Evolutionary conservation across 352 stramenopile genomes (phyloP).

Genomic region (Globisporangium perplexum): DNA sequence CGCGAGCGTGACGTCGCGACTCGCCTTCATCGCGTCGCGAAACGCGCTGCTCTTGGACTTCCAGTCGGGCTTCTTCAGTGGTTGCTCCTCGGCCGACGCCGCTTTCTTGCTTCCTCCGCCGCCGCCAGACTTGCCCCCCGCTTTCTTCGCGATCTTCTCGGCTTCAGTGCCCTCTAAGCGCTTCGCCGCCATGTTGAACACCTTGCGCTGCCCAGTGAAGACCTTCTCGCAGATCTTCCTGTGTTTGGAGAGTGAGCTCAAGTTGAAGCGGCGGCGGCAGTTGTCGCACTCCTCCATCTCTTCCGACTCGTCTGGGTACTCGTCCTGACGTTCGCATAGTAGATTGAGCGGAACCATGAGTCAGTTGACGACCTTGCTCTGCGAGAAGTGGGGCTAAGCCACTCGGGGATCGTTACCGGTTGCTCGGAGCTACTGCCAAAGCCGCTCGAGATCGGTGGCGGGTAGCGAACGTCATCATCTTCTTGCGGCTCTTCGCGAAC

Average conservation of each 20-base stretch:
- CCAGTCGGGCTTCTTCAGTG: conserved; percentile 75
- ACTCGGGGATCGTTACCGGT: conserved; percentile 16
- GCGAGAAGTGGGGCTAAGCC: not conserved
- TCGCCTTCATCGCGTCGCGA: conserved; percentile 84
- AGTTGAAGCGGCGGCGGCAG: conserved; percentile 83
- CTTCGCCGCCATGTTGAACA: conserved; percentile 83
- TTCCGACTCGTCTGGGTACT: conserved; percentile 41
- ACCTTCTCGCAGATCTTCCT: conserved; percentile 85
- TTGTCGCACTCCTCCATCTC: conserved; percentile 70
- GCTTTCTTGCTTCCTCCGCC: conserved; percentile 15
- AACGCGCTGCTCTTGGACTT: conserved; percentile 85
- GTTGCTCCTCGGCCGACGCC: conserved; percentile 31
- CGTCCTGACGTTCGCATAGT: conserved; percentile 21
- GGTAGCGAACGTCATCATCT: conserved; percentile 15
- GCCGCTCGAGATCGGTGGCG: conserved; percentile 34
- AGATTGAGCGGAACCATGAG: not conserved
- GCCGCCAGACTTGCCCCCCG: conserved; percentile 17
- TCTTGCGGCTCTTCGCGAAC: conserved; percentile 25
- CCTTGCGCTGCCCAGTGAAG: conserved; percentile 76
- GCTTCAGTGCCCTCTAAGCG: conserved; percentile 62
- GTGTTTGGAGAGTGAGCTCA: conserved; percentile 71
- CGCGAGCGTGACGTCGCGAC: conserved; percentile 52
- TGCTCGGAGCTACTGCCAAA: conserved; percentile 28
- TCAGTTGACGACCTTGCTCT: not conserved
- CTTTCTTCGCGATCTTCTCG: conserved; percentile 58